These are phyloP conservation scores for Coniferiporia weirii DNA, from an alignment of 1,284 basidiomycete species.

Conservation along the genomic window DNA sequence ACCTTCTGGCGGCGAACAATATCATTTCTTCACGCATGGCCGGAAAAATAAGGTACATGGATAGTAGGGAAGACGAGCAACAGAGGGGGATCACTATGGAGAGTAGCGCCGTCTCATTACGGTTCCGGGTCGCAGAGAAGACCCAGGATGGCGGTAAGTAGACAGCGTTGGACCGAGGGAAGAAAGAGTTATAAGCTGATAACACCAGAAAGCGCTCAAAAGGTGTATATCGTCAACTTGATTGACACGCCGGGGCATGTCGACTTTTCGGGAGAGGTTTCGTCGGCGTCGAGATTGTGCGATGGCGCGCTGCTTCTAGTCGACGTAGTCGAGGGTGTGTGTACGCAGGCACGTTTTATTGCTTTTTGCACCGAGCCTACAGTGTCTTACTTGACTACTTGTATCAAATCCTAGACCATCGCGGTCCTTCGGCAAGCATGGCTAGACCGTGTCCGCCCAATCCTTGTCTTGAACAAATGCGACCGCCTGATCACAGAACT, in stretches of 20 bases:
- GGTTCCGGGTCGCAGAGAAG: slow-evolving; percentile 71
- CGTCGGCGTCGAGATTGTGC: slow-evolving; percentile 88
- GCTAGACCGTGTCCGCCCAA: slow-evolving; percentile 83
- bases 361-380: background rate
- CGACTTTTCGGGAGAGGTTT: slow-evolving; percentile 97
- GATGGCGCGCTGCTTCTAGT: slow-evolving; percentile 97
- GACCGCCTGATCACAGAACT: slow-evolving; percentile 95
- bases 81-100: slow-evolving; percentile 99
- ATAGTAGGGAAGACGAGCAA: slow-evolving; percentile 96
- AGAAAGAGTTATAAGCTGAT: slow-evolving; percentile 20
- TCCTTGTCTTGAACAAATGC: slow-evolving; percentile 97
- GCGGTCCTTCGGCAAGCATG: slow-evolving; percentile 94
- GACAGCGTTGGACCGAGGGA: slow-evolving; percentile 18
- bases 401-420: slow-evolving; percentile 62
- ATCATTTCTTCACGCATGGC: slow-evolving; percentile 96
- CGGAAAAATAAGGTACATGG: slow-evolving; percentile 94
- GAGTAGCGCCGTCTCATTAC: slow-evolving; percentile 86
- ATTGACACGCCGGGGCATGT: slow-evolving; percentile 99
- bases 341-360: slow-evolving; percentile 72
- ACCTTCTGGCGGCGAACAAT: slow-evolving; percentile 93
- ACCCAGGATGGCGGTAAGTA: slow-evolving; percentile 39
- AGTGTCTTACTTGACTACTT: background rate
- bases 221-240: slow-evolving; percentile 84
- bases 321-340: slow-evolving; percentile 97
- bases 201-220: slow-evolving; percentile 44